A percentile compares a stretch with the other conserved stretches of the same genome.
Evolutionary conservation across 768 basidiomycete genomes (phyloP).

Genomic region (Boletus pseudopeckii): DNA sequence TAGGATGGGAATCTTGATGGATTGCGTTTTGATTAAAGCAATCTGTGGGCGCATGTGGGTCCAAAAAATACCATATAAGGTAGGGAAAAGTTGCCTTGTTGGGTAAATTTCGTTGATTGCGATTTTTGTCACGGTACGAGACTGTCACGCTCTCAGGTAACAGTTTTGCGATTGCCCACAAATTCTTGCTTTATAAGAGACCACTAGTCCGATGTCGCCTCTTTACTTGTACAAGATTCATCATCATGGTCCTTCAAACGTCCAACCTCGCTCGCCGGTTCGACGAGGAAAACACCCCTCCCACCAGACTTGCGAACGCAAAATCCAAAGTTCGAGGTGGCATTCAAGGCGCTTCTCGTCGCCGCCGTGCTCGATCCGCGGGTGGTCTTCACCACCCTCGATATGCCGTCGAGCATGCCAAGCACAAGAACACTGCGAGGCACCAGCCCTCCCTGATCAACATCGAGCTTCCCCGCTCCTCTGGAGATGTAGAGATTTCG

Average conservation of each 20-base stretch:
- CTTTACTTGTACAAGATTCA: not conserved
- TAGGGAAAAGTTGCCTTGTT: constrained; percentile 9
- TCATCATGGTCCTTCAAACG: constrained; percentile 27
- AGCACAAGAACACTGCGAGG: constrained; percentile 26
- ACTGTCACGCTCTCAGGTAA: constrained; percentile 22
- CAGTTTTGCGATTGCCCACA: constrained; percentile 7
- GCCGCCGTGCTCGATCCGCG: constrained; percentile 38
- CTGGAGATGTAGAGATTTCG: not conserved
- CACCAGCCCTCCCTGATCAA: constrained; percentile 21
- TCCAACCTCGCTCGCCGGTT: constrained; percentile 20
- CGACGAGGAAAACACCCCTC: constrained; percentile 36
- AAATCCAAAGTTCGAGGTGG: constrained; percentile 25
- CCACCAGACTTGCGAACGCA: constrained; percentile 5
- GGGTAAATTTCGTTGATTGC: constrained; percentile 31
- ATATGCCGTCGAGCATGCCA: constrained; percentile 39
- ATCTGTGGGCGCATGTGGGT: constrained; percentile 28
- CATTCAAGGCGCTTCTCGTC: constrained; percentile 34
- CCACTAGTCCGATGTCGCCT: constrained; percentile 1
- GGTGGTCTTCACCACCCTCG: constrained; percentile 31
- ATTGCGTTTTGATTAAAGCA: constrained; percentile 22
- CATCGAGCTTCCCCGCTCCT: constrained; percentile 28
- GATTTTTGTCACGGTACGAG: constrained; percentile 28
- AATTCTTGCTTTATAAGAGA: constrained; percentile 25
- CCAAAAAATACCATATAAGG: constrained; percentile 26
- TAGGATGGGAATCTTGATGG: constrained; percentile 19